These are phyloP conservation scores for Agaricus sinodeliciosus DNA, from an alignment of 768 basidiomycete species.

Conservation along the genomic window DNA sequence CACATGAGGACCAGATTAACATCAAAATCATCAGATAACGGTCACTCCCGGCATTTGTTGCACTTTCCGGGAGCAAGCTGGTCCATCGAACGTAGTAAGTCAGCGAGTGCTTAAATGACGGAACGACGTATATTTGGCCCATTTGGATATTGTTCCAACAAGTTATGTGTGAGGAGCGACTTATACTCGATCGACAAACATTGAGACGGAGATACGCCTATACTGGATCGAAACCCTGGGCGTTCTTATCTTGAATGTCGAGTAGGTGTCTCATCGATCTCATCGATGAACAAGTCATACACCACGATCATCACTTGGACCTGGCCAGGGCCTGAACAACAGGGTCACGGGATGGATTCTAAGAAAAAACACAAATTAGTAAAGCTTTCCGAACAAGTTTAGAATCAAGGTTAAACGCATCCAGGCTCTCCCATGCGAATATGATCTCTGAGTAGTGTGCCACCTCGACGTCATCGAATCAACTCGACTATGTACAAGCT, in stretches of 20 bases:
- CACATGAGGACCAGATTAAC: too few relatives aligned
- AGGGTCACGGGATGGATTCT: too few relatives aligned
- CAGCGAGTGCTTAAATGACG: neutral
- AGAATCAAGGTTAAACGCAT: too few relatives aligned
- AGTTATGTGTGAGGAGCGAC: neutral
- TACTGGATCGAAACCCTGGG: too few relatives aligned
- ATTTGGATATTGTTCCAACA: neutral
- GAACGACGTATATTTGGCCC: neutral
- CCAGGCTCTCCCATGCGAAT: neutral
- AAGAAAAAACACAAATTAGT: too few relatives aligned
- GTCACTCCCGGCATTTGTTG: too few relatives aligned
- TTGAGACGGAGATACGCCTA: neutral
- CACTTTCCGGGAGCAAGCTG: too few relatives aligned
- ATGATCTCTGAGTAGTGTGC: neutral
- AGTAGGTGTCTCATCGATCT: too few relatives aligned
- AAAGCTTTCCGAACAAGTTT: too few relatives aligned
- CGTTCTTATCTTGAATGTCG: too few relatives aligned
- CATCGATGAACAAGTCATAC: too few relatives aligned
- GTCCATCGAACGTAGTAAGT: neutral
- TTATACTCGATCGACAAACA: neutral
- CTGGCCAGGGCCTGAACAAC: neutral
- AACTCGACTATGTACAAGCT: neutral
- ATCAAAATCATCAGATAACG: too few relatives aligned
- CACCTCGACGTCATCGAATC: conserved; percentile 3
- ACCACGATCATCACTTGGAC: neutral